Evolutionary conservation across 1,284 basidiomycete genomes (phyloP), one percentile per base, ranked within the genome.

Genomic region (Moesziomyces antarcticus): DNA sequence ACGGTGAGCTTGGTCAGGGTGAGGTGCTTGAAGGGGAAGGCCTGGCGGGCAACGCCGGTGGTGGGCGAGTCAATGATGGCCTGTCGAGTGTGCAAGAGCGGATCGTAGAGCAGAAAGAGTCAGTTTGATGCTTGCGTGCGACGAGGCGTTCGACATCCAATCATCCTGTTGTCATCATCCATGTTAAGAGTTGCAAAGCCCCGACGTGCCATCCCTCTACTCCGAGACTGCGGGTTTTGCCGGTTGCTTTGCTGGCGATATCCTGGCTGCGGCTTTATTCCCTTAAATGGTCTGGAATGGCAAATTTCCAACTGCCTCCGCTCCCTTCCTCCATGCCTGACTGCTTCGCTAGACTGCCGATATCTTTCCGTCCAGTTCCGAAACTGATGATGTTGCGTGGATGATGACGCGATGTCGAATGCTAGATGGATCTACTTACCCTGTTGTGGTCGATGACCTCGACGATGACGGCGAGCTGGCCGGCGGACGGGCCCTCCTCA

Each of bases 361-460:
- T 33, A 13, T 33, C 30, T 13, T 33, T 33, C 30, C 30, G 3
- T 33, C 25, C 5, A 1, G 30, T 13, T 33, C 30, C 30, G 8
- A 13, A 8, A 1, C 37, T 27, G 22, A 42, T 27, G 13, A 45
- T 50, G 22, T n/a, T 44, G 50, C 40, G 50, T 27, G 46, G 25
- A 57, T 21, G 20, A 47, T 21, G 41, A 44, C 20, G 21, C 16
- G 11, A 24, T 41, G n/a, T 6, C 20, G 20, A 3, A 11, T 24
- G 37, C 21, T 5, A 6, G 16, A 3, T 40, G 11, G 14, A 25
- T 22, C 43, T 25, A 87, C 92, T 75, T 82, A 97, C 95, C 85
- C 94, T 90, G 89, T 95, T 97, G 89, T 98, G 96, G 90, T 99
- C 97, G 79, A 99, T 94, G 86, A 99, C 94, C 87, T 98, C 95